A percentile compares a stretch with the other conserved stretches of the same genome.
phyloP scores from a whole-genome alignment of 352 stramenopile species.

The Aphanomyces invadans region DNA sequence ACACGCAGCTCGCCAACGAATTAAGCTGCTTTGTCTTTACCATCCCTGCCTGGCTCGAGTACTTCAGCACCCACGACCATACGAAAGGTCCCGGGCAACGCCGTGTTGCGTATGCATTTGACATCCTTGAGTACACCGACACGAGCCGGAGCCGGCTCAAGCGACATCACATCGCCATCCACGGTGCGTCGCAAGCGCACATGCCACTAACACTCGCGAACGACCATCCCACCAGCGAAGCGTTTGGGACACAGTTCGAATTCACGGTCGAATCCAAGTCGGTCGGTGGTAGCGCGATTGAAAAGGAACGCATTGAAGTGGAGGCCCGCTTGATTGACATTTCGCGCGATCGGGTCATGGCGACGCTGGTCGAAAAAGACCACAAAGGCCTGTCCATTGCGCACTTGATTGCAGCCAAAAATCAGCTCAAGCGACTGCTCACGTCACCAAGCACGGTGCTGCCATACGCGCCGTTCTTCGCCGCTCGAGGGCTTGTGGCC shows the following conservation, averaged over 20 bases:
- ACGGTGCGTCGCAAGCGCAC: background rate
- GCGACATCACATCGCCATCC: conserved; percentile 10
- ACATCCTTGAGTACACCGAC: conserved; percentile 29
- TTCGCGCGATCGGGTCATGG: background rate
- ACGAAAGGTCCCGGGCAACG: conserved; percentile 32
- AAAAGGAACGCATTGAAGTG: background rate
- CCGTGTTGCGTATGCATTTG: conserved; percentile 44
- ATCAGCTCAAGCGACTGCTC: conserved; percentile 15
- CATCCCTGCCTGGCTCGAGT: conserved; percentile 47
- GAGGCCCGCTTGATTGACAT: background rate
- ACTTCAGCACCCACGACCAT: conserved; percentile 32
- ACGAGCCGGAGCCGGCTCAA: conserved; percentile 5
- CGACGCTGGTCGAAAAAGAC: background rate
- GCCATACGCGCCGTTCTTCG: conserved; percentile 17
- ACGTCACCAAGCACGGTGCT: conserved; percentile 14
- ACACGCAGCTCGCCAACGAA: conserved; percentile 29
- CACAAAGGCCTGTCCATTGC: background rate
- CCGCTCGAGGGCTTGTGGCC: conserved; percentile 18
- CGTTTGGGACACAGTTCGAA: background rate
- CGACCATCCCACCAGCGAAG: background rate
- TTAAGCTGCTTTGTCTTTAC: conserved; percentile 33
- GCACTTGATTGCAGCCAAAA: conserved; percentile 18
- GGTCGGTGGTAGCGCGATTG: background rate
- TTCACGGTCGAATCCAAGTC: conserved; percentile 10
- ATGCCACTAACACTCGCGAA: conserved; percentile 10